These are phyloP conservation scores for Zarea fungicola DNA, from an alignment of 2,329 filamentous ascomycete species.

Conservation along the genomic window DNA sequence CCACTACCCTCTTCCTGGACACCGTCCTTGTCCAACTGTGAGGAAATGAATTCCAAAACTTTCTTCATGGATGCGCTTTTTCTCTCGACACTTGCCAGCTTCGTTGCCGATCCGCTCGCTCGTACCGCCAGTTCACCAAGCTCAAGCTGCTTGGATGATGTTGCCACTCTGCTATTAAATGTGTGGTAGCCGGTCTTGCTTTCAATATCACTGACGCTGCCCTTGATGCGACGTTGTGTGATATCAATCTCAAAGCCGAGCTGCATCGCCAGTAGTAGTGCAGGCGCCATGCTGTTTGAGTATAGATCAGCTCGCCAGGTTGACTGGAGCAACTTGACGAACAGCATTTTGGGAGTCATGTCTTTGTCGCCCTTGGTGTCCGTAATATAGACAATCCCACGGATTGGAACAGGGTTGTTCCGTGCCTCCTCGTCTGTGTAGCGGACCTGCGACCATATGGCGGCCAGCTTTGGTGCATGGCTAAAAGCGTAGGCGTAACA, in stretches of 20 bases:
- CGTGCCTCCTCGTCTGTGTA: constrained; percentile 6
- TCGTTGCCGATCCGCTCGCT: constrained; percentile 30
- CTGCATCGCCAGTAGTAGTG: constrained; percentile 28
- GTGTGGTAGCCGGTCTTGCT: constrained; percentile 30
- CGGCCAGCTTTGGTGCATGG: constrained; percentile 34
- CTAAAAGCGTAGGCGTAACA: constrained; percentile 27
- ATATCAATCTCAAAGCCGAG: constrained; percentile 29
- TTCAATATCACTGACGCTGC: constrained; percentile 30
- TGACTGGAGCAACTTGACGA: constrained; percentile 22
- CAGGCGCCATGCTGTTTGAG: constrained; percentile 30
- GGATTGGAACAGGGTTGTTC: constrained; percentile 18
- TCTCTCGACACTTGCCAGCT: constrained; percentile 32
- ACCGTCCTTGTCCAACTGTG: constrained; percentile 10
- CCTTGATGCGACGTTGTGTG: constrained; percentile 28
- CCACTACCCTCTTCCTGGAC: not conserved
- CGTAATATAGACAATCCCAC: constrained; percentile 25
- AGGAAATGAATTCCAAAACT: constrained; percentile 27
- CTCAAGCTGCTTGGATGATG: constrained; percentile 22
- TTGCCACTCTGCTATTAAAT: constrained; percentile 26
- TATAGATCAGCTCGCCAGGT: constrained; percentile 25
- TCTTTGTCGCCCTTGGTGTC: not conserved
- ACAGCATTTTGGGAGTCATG: not conserved
- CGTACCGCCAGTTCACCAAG: constrained; percentile 27
- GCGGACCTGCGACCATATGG: constrained; percentile 29
- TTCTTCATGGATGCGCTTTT: constrained; percentile 31